These are phyloP conservation scores for Talaromyces liani DNA, from an alignment of 495 filamentous ascomycete species.

Conservation along the genomic window DNA sequence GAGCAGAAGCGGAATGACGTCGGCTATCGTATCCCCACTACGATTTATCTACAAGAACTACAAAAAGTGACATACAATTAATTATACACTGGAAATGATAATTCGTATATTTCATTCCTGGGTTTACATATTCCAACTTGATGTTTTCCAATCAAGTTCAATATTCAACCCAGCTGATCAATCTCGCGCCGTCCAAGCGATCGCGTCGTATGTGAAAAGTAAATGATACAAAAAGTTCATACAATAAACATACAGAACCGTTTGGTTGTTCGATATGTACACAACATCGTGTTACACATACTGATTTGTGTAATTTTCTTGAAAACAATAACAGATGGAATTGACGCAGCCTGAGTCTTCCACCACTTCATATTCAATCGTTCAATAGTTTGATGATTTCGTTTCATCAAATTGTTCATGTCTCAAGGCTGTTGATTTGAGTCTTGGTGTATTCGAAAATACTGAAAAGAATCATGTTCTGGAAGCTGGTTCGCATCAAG, in stretches of 20 bases:
- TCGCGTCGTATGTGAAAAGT: slow-evolving; percentile 16
- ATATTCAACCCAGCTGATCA: neutral
- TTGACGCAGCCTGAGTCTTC: neutral
- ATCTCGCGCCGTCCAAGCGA: neutral
- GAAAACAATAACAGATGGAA: neutral
- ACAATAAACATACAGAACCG: neutral
- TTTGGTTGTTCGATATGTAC: neutral
- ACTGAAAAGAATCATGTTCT: slow-evolving; percentile 44
- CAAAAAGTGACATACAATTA: neutral
- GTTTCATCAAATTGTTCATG: neutral
- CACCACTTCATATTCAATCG: neutral
- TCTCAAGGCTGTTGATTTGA: slow-evolving; percentile 29
- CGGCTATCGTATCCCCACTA: neutral
- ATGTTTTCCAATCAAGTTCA: slow-evolving; percentile 1
- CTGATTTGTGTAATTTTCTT: neutral
- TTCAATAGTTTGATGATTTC: neutral
- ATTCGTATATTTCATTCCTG: neutral
- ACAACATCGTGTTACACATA: neutral
- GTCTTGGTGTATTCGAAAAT: slow-evolving; percentile 39
- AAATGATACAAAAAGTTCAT: slow-evolving; percentile 10
- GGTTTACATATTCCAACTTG: neutral
- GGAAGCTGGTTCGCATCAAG: slow-evolving; percentile 37
- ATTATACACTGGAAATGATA: neutral
- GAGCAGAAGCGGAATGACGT: slow-evolving; percentile 6
- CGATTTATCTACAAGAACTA: neutral